These are phyloP conservation scores for Phytophthora tentaculata DNA, from an alignment of 352 stramenopile species.

Conservation along the genomic window DNA sequence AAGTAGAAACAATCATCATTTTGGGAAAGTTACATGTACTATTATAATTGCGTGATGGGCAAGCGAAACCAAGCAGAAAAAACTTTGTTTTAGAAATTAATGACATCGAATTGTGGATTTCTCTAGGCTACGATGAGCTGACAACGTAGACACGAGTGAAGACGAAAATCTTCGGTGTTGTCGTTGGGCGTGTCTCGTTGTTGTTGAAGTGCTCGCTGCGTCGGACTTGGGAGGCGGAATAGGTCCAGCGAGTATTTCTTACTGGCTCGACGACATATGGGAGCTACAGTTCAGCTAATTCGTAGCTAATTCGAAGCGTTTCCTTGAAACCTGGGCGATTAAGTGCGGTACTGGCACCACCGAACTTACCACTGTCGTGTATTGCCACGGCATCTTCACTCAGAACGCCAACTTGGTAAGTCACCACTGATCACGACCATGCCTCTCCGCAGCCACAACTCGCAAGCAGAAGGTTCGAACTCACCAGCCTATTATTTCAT, in stretches of 20 bases:
- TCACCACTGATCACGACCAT: background rate
- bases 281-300: background rate
- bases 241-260: constrained; percentile 13
- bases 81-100: too few species aligned
- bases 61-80: constrained; percentile 1
- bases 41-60: background rate
- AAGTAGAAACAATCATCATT: constrained; percentile 5
- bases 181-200: constrained; percentile 2
- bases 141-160: constrained; percentile 14
- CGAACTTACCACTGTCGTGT: background rate
- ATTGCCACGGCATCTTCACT: background rate
- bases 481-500: constrained; percentile 26
- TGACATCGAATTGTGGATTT: background rate
- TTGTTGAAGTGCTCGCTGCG: constrained; percentile 11
- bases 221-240: constrained; percentile 22
- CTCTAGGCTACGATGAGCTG: constrained; percentile 1
- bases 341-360: background rate
- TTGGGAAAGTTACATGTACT: constrained; percentile 8
- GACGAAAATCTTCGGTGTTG: background rate
- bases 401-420: background rate
- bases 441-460: constrained; percentile 10
- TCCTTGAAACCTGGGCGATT: background rate
- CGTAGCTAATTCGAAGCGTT: background rate
- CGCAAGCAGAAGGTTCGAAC: constrained; percentile 19
- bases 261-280: constrained; percentile 8